Evolutionary conservation across 345 rosid species (phyloP), one percentile per base, ranked within the genome.

Genomic region (Bruguiera parviflora): DNA sequence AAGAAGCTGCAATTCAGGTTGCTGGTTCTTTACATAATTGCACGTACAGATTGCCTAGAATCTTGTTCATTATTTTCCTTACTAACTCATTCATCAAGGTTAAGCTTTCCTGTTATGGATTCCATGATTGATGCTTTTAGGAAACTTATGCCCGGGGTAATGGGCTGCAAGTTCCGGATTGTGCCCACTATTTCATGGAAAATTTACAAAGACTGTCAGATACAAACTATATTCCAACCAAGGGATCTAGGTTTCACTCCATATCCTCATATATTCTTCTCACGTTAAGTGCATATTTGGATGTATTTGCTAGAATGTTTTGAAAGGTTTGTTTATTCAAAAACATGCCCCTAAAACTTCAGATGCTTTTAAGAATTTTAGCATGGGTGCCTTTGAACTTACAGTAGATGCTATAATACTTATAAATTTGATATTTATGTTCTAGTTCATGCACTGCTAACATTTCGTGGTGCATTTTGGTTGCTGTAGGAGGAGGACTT

Each of bases 81-180:
- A 21, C 25, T 29, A 24, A 49, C 46, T 61, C 31, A 63, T 61
- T 28, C 61, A 43, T 43, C 4, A 0, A 61, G 18, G 28, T 56
- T 24, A 39, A 4, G 22, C n/a, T 6, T 62, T 35, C 20, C 11
- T 53, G 4, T 46, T 46, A 57, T 57, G 32, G 49, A 28, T 63
- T 39, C 43, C 22, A 43, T 27, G 22, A 37, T 53, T 65, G 39
- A 0, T 70, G 56, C 69, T 75, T 77, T 75, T 77, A 90, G 98
- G 94, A 96, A 83, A 88, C 97, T 28, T 87, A 85, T 74, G 76
- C 83, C 69, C 86, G 89, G 71, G 94, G 92, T 67, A 84, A 81
- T 70, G 92, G 88, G 81, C 87, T 92, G 76, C 98, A 92, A 82
- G 89, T 96, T 80, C 98, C 97, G 2, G 98, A 96, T 69, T 96